Percentiles rank a stretch among this genome's conserved stretches.
phyloP scores from a whole-genome alignment of 306 rosid genomes.

The Begonia masoniana region DNA sequence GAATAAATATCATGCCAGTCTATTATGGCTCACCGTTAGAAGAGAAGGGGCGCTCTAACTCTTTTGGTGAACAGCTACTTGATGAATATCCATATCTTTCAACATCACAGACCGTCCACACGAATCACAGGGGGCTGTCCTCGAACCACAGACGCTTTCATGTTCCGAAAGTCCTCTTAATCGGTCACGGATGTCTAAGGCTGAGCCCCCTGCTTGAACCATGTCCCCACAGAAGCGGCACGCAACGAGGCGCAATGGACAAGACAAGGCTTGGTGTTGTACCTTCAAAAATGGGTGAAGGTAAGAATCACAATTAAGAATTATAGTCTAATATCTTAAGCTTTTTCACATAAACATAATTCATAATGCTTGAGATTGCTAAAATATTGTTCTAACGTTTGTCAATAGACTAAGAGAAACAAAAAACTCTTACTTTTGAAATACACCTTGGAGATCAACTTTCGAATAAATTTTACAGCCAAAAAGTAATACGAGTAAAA shows the following conservation, averaged over 20 bases:
- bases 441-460: no score
- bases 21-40: no score
- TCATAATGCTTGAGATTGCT: no score
- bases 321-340: no score
- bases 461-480: no score
- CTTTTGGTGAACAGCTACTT: conserved; percentile 82
- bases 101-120: conserved; percentile 96
- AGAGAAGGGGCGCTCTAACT: conserved; percentile 14
- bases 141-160: conserved; percentile 89
- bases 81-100: conserved; percentile 98
- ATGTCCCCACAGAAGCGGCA: conserved; percentile 94
- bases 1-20: no score
- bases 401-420: no score
- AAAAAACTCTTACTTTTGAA: no score
- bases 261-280: conserved; percentile 61
- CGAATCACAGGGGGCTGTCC: conserved; percentile 93
- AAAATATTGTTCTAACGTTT: no score
- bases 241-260: conserved; percentile 63
- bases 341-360: no score
- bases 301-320: conserved; percentile 4
- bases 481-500: no score
- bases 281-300: conserved; percentile 23
- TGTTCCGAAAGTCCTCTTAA: conserved; percentile 81
- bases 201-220: conserved; percentile 90
- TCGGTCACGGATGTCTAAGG: conserved; percentile 64